Evolutionary conservation across 768 basidiomycete genomes (phyloP), one percentile per base, ranked within the genome.

Genomic region (Russula earlei): DNA sequence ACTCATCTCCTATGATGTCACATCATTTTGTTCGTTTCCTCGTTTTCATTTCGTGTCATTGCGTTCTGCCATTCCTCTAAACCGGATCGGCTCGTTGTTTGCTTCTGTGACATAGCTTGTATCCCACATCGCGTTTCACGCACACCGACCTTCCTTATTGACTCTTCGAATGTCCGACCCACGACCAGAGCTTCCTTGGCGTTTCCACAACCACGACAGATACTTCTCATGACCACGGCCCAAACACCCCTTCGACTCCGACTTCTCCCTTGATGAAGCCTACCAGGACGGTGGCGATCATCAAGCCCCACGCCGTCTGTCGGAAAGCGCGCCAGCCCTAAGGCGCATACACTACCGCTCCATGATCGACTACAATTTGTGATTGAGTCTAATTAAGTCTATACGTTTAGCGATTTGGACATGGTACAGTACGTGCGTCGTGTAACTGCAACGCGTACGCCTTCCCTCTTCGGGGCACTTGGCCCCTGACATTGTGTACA

Each of bases 221-320:
- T 10, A 36, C 29, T 40, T 9, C 25, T 22, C 19, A 15, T 51
- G 5, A n/a, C 31, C 40, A 38, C 43, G 17, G 34, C 34, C 48
- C 55, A 6, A 37, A 45, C 14, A 50, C 40, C 5, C 46, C n/a
- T n/a, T n/a, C 58, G 37, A 52, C 54, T 24, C 55, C 58, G 7
- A 40, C 37, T 12, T 62, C 58, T 47, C 47, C 50, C 25, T 15
- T 31, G 20, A 15, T 46, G 31, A 45, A 20, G 5, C 7, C 54
- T 25, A 77, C 77, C n/a, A 77, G 88, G 52, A 89, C 88, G 0
- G 81, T 91, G 49, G 88, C 86, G 17, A 87, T 91, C 60, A 89
- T 91, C 76, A 91, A 91, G 71, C 77, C 77, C 27, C 83, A 88
- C 73, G n/a, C n/a, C n/a, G n/a, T n/a, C n/a, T n/a, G n/a, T n/a